Evolutionary conservation across 176 grass and related monocot genomes (phyloP), one percentile per base, ranked within the genome.

Genomic region (Themeda triandra): DNA sequence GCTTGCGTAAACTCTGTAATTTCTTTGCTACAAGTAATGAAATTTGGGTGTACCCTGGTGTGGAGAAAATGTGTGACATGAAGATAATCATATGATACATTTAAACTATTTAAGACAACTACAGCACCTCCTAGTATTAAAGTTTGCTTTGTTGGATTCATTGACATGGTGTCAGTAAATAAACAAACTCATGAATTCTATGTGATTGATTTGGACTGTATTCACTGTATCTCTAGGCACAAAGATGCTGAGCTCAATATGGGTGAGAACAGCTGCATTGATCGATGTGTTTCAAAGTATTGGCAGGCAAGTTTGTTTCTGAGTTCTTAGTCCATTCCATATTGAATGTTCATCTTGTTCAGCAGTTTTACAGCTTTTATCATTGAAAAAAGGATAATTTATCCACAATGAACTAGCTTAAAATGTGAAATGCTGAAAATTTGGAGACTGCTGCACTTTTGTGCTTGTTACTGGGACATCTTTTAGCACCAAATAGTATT

Each of bases 201-300:
- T 62, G 33, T 18, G 53, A 3, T 63, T 71, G 27, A 79, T 12
- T 79, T 71, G 6, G 27, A 46, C 59, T 37, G 14, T 71, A 58
- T 35, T 42, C 17, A 10, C 13, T 18, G 13, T 63, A 86, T 87
- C 41, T 67, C 28, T 75, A 94, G 92, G 85, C 82, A 94, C 40
- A 95, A 92, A 76, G 93, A 95, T 79, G 84, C 85, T 66, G 93
- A 95, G 81, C 80, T 95, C 30, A 92, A 95, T 37, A 92, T 95
- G 87, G 93, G 88, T 74, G 93, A 95, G 79, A 95, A 90, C 36
- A 95, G 93, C 80, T 95, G 93, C 82, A 92, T 95, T 56, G 93
- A 95, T 59, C 85, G 93, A 21, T 95, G 93, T 59, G 90, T 86
- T 72, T 82, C 93, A 6, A 95, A 95, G 73, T 95, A 95, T 90